phyloP scores from a whole-genome alignment of 129 eudicot genomes.

The Escallonia rubra region DNA sequence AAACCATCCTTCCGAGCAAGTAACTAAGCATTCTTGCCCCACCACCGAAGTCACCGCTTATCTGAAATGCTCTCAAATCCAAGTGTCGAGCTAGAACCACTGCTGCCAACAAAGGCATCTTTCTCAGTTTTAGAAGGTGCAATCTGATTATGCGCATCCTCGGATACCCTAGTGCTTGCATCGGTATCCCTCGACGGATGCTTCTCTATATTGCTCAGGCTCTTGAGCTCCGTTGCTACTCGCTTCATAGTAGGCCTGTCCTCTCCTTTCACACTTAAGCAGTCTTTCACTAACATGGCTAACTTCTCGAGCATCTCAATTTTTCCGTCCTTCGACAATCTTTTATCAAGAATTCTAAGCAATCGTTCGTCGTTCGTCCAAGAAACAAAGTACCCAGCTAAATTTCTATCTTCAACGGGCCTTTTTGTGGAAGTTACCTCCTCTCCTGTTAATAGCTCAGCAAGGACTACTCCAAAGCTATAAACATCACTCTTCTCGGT shows the following conservation, averaged over 20 bases:
- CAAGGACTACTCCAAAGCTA: background rate
- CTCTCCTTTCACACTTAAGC: background rate
- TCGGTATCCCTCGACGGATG: background rate
- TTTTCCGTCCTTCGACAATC: background rate
- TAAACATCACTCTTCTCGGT: background rate
- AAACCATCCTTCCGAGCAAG: too few relatives aligned
- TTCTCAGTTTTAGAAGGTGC: too few relatives aligned
- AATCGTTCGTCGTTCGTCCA: background rate
- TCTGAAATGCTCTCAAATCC: too few relatives aligned
- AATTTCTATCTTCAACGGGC: background rate
- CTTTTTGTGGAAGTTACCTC: background rate
- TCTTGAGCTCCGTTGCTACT: background rate
- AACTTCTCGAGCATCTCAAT: background rate
- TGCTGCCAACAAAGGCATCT: too few relatives aligned
- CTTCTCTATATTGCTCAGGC: background rate
- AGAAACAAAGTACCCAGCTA: background rate
- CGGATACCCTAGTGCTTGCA: too few relatives aligned
- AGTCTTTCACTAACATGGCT: background rate
- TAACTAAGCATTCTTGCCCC: too few relatives aligned
- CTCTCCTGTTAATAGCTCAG: background rate
- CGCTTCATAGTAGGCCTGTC: slow-evolving; percentile 5
- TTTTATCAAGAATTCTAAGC: background rate
- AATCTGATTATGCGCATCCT: too few relatives aligned
- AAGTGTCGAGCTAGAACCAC: too few relatives aligned
- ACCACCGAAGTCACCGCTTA: too few relatives aligned